Evolutionary conservation across 768 basidiomycete species (phyloP).

Genomic region (Russula virescens): DNA sequence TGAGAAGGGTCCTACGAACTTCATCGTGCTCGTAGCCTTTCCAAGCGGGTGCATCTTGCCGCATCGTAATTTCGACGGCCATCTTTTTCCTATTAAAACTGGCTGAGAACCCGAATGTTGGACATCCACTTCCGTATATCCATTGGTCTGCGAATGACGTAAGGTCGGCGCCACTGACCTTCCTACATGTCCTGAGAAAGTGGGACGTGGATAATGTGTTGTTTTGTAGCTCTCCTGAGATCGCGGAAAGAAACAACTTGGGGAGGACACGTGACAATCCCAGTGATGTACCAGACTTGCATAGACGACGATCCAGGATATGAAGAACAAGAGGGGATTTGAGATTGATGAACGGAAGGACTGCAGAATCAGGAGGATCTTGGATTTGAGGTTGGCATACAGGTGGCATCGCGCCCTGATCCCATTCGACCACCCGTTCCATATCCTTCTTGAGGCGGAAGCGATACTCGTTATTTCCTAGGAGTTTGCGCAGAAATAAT

Average conservation of each 20-base stretch:
- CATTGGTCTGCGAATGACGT: conserved; percentile 96
- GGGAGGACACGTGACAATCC: conserved; percentile 93
- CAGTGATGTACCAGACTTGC: conserved; percentile 91
- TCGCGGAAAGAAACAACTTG: conserved; percentile 89
- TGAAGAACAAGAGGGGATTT: conserved; percentile 96
- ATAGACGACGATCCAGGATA: conserved; percentile 88
- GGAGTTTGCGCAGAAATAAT: conserved; percentile 75
- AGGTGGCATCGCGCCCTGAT: conserved; percentile 85
- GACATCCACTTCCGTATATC: conserved; percentile 97
- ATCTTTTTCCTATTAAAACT: conserved; percentile 97
- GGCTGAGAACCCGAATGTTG: conserved; percentile 82
- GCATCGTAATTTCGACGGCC: conserved; percentile 94
- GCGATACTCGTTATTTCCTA: conserved; percentile 96
- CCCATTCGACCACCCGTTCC: conserved; percentile 82
- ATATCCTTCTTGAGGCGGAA: conserved; percentile 95
- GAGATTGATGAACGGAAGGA: conserved; percentile 84
- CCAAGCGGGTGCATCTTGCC: conserved; percentile 79
- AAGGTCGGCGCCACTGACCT: conserved; percentile 87
- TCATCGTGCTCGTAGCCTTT: conserved; percentile 60
- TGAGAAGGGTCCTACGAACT: conserved; percentile 56
- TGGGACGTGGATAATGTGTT: conserved; percentile 85
- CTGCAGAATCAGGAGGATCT: conserved; percentile 77
- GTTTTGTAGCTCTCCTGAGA: conserved; percentile 82
- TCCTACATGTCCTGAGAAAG: conserved; percentile 88
- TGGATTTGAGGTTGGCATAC: conserved; percentile 84